Conservation (phyloP, 2,329 filamentous ascomycete species). For the Colletotrichum endophyticum region DNA sequence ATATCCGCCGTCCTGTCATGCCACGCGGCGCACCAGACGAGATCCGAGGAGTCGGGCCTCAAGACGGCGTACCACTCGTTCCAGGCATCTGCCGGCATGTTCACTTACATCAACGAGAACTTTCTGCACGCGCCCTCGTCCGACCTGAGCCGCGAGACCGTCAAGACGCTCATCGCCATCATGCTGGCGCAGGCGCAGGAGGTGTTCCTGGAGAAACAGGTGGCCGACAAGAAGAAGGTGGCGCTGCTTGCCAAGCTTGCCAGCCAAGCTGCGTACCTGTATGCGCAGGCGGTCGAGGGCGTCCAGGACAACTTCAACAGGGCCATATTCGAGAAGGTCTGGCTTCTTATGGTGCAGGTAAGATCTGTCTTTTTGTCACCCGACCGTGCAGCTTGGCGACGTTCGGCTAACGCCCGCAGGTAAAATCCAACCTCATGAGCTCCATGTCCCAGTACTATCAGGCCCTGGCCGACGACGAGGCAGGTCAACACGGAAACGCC, state of each 20-base stretch:
- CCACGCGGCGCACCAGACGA: constrained; percentile 90
- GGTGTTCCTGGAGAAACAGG: constrained; percentile 96
- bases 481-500: constrained; percentile 83
- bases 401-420: constrained; percentile 42
- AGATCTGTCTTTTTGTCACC: constrained; percentile 22
- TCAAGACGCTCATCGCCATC: constrained; percentile 90
- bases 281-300: constrained; percentile 85
- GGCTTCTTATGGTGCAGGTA: constrained; percentile 83
- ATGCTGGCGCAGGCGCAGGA: constrained; percentile 97
- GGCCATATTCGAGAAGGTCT: constrained; percentile 92
- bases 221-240: constrained; percentile 90
- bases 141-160: constrained; percentile 93
- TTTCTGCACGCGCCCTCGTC: constrained; percentile 96
- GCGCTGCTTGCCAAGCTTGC: constrained; percentile 91
- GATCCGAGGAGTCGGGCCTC: constrained; percentile 88
- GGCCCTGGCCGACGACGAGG: constrained; percentile 87
- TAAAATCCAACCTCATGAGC: constrained; percentile 81
- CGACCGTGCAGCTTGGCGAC: neutral
- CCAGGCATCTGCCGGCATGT: constrained; percentile 98
- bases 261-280: constrained; percentile 87
- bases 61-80: constrained; percentile 99
- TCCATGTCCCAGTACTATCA: constrained; percentile 95
- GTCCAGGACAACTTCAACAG: constrained; percentile 91
- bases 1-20: constrained; percentile 97
- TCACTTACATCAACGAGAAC: constrained; percentile 99